These are phyloP conservation scores for Pisolithus tinctorius DNA, from an alignment of 768 basidiomycete genomes.

Conservation along the genomic window DNA sequence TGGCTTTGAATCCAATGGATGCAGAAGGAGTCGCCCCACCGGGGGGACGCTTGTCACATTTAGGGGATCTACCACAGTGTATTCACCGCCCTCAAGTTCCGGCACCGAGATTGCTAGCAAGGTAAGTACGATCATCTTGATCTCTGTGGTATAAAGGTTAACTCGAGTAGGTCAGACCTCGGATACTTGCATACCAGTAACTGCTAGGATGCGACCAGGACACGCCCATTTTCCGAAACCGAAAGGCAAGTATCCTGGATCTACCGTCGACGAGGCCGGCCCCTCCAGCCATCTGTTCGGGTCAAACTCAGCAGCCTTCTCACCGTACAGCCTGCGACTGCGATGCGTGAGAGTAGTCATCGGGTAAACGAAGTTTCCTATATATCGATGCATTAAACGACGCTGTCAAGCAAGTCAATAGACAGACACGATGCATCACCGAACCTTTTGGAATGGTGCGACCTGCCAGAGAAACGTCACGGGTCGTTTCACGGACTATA, in stretches of 20 bases:
- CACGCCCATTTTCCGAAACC: slow-evolving; percentile 31
- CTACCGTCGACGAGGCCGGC: slow-evolving; percentile 26
- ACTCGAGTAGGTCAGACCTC: too few species aligned
- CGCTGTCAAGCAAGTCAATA: background rate
- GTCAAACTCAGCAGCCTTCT: slow-evolving; percentile 20
- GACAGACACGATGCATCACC: background rate
- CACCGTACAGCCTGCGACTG: slow-evolving; percentile 18
- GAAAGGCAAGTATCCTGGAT: slow-evolving; percentile 26
- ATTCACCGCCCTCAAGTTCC: slow-evolving; percentile 23
- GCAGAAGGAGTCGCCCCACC: background rate
- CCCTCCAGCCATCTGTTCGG: slow-evolving; percentile 21
- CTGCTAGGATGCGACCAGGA: slow-evolving; percentile 26
- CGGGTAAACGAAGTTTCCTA: slow-evolving; percentile 24
- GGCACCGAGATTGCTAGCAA: slow-evolving; percentile 25
- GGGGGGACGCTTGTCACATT: slow-evolving; percentile 23
- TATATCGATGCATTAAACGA: too few species aligned
- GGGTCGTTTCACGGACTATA: slow-evolving; percentile 21
- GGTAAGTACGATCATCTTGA: slow-evolving; percentile 27
- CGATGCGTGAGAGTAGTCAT: slow-evolving; percentile 25
- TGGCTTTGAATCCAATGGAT: background rate
- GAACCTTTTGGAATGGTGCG: slow-evolving; percentile 27
- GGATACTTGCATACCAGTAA: slow-evolving; percentile 18
- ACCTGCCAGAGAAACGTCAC: slow-evolving; percentile 18
- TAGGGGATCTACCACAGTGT: slow-evolving; percentile 27
- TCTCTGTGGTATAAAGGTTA: background rate